phyloP scores from a whole-genome alignment of 306 rosid species.

The Prosopis cineraria region DNA sequence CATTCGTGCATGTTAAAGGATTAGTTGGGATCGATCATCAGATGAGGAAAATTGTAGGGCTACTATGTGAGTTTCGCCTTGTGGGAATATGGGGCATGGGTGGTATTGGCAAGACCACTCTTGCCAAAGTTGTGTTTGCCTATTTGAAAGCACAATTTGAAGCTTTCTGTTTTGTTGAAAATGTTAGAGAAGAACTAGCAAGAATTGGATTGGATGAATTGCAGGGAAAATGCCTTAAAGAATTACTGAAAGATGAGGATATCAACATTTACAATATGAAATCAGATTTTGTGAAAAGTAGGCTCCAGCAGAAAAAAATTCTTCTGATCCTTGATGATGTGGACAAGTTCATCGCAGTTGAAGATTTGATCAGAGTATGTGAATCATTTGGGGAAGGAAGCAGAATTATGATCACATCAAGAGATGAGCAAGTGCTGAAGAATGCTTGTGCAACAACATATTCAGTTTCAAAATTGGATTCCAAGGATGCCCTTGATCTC shows the following conservation, averaged over 20 bases:
- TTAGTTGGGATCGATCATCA: not conserved
- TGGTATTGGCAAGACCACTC: not conserved
- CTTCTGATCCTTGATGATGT: not conserved
- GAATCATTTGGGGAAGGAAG: not conserved
- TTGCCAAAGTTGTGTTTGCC: not conserved
- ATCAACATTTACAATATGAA: not conserved
- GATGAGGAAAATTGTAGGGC: not conserved
- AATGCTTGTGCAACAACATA: not conserved
- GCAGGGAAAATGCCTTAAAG: not conserved
- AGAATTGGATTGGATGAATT: not conserved
- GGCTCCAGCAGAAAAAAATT: not conserved
- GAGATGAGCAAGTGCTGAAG: not conserved
- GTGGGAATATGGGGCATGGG: not conserved
- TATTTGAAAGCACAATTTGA: not conserved
- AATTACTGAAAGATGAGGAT: not conserved
- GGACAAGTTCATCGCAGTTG: not conserved
- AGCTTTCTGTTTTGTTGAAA: not conserved
- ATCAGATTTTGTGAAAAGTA: not conserved
- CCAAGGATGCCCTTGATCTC: not conserved
- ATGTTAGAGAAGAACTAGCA: not conserved
- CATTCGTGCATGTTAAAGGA: not conserved
- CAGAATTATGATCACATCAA: not conserved
- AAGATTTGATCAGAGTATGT: not conserved
- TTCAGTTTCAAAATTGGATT: not conserved
- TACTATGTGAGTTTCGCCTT: not conserved